phyloP scores from a whole-genome alignment of 306 rosid species.

The Crotalaria pallida region DNA sequence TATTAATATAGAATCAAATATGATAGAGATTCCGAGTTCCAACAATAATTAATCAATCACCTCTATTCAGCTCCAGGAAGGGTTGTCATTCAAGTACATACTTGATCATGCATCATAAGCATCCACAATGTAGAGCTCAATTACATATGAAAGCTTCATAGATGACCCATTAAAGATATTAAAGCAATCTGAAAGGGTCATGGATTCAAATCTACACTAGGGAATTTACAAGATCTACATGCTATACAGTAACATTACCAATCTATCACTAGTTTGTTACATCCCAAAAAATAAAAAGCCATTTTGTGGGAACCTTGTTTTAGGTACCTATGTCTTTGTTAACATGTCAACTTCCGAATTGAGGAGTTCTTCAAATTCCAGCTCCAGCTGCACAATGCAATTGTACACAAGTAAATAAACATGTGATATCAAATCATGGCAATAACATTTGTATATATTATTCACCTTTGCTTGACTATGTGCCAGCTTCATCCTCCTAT shows the following conservation, averaged over 20 bases:
- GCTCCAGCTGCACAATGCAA: slow-evolving; percentile 59
- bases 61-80: slow-evolving; percentile 2
- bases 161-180: slow-evolving; percentile 22
- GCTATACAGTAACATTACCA: slow-evolving; percentile 26
- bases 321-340: slow-evolving; percentile 17
- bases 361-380: slow-evolving; percentile 49
- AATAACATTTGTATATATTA: neutral
- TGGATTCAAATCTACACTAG: slow-evolving; percentile 17
- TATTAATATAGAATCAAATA: neutral
- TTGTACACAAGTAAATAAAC: slow-evolving; percentile 6
- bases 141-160: neutral
- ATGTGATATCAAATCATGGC: neutral
- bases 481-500: slow-evolving; percentile 76
- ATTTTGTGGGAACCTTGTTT: neutral
- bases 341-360: slow-evolving; percentile 41
- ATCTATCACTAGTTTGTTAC: slow-evolving; percentile 22
- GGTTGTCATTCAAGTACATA: neutral
- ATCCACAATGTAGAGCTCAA: slow-evolving; percentile 8
- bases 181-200: slow-evolving; percentile 31
- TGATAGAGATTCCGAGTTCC: neutral
- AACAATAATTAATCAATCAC: neutral
- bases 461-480: slow-evolving; percentile 62
- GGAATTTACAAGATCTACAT: slow-evolving; percentile 58
- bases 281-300: neutral
- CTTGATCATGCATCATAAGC: slow-evolving; percentile 4